These are phyloP conservation scores for Coniella lustricola DNA, from an alignment of 2,329 filamentous ascomycete genomes.

Conservation along the genomic window DNA sequence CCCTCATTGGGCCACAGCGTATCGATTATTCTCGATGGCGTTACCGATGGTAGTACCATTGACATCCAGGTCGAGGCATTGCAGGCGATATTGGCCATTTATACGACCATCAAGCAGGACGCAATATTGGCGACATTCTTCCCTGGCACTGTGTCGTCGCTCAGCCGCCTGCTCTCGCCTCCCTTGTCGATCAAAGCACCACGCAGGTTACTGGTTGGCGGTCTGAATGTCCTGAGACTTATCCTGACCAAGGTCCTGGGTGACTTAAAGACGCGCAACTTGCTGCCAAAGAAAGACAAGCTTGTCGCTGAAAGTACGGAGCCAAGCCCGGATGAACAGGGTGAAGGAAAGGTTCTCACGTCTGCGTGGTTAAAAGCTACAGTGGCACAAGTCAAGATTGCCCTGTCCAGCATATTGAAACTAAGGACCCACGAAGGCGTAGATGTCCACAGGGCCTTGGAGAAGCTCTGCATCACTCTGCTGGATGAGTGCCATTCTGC, in stretches of 20 bases:
- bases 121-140: conserved; percentile 79
- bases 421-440: conserved; percentile 62
- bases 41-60: conserved; percentile 56
- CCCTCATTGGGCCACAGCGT: conserved; percentile 78
- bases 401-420: conserved; percentile 69
- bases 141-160: conserved; percentile 75
- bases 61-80: conserved; percentile 68
- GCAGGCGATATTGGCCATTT: conserved; percentile 54
- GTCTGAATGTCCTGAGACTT: conserved; percentile 50
- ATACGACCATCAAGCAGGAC: conserved; percentile 58
- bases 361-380: conserved; percentile 73
- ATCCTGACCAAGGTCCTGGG: conserved; percentile 49
- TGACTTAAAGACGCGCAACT: conserved; percentile 47
- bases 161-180: conserved; percentile 68
- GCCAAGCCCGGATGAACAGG: conserved; percentile 24
- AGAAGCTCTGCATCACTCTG: conserved; percentile 64
- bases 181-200: conserved; percentile 49
- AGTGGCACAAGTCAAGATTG: conserved; percentile 71
- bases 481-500: conserved; percentile 73
- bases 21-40: conserved; percentile 68
- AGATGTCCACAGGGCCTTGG: conserved; percentile 62
- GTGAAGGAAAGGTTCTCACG: conserved; percentile 34
- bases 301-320: conserved; percentile 18
- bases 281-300: conserved; percentile 31
- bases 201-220: conserved; percentile 56